phyloP scores from a whole-genome alignment of 768 basidiomycete genomes.

The Phaeotremella skinneri region DNA sequence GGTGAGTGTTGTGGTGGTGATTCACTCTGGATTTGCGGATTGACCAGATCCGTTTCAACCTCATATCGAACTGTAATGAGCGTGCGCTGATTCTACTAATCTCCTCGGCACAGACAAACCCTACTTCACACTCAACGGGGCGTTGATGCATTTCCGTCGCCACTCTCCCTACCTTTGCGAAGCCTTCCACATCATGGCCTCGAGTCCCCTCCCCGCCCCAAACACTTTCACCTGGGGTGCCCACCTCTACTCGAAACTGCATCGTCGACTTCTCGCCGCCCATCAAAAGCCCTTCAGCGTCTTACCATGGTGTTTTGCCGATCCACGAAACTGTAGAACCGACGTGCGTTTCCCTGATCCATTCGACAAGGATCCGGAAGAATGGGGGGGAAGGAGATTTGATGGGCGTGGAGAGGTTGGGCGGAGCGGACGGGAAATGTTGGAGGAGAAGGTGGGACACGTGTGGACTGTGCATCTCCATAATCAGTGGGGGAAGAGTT shows the following conservation, averaged over 20 bases:
- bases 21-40: constrained; percentile 3
- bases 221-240: constrained; percentile 93
- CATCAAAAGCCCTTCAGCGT: constrained; percentile 81
- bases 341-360: constrained; percentile 94
- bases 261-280: constrained; percentile 72
- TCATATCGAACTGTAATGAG: neutral
- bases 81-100: neutral
- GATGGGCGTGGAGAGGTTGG: constrained; percentile 54
- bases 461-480: constrained; percentile 87
- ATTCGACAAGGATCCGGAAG: constrained; percentile 60
- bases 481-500: constrained; percentile 91
- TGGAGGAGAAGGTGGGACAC: constrained; percentile 60
- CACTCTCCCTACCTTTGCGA: constrained; percentile 96
- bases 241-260: constrained; percentile 83
- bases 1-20: constrained; percentile 57
- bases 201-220: constrained; percentile 66
- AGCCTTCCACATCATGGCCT: constrained; percentile 85
- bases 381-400: constrained; percentile 66
- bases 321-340: constrained; percentile 83
- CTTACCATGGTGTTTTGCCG: constrained; percentile 92
- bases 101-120: constrained; percentile 60
- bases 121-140: constrained; percentile 81
- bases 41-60: neutral
- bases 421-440: constrained; percentile 49
- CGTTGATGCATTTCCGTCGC: constrained; percentile 85